phyloP scores from a whole-genome alignment of 345 rosid genomes.

The Acer negundo region DNA sequence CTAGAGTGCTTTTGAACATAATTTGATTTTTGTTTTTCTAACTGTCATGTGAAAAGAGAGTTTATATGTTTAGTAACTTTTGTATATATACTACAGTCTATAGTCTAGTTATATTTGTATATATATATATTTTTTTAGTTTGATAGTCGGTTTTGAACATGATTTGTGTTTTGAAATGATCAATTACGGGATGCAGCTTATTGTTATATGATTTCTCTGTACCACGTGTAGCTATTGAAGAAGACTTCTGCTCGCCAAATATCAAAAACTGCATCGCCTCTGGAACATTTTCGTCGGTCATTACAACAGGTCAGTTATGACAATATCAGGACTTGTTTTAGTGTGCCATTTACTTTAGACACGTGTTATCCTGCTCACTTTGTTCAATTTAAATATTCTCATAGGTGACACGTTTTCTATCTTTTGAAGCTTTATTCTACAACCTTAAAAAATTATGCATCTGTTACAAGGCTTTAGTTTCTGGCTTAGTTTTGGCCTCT shows the following conservation, averaged over 20 bases:
- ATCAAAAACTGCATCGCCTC: slow-evolving; percentile 66
- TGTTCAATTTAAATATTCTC: background rate
- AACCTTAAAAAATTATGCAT: background rate
- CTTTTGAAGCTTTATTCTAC: background rate
- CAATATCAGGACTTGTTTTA: background rate
- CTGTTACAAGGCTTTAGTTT: background rate
- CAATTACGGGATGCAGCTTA: slow-evolving; percentile 27
- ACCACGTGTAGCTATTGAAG: slow-evolving; percentile 65
- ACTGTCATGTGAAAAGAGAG: background rate
- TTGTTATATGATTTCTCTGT: slow-evolving; percentile 36
- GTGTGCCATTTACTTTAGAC: background rate
- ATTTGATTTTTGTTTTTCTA: too few relatives aligned
- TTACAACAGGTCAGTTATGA: slow-evolving; percentile 63
- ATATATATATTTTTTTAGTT: background rate
- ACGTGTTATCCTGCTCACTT: background rate
- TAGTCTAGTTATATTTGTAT: background rate
- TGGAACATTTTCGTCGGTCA: slow-evolving; percentile 65
- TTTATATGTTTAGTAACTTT: too few relatives aligned
- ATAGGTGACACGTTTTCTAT: background rate
- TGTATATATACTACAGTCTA: too few relatives aligned
- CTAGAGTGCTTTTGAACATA: too few relatives aligned
- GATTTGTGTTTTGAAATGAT: slow-evolving; percentile 28
- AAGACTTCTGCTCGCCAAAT: slow-evolving; percentile 71
- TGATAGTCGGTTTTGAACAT: slow-evolving; percentile 2
- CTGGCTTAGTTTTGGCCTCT: background rate